Percentiles rank a stretch among this genome's conserved stretches.
These are phyloP conservation scores for Ogataea paraovalis DNA, from an alignment of 805 yeast species.

Conservation along the genomic window DNA sequence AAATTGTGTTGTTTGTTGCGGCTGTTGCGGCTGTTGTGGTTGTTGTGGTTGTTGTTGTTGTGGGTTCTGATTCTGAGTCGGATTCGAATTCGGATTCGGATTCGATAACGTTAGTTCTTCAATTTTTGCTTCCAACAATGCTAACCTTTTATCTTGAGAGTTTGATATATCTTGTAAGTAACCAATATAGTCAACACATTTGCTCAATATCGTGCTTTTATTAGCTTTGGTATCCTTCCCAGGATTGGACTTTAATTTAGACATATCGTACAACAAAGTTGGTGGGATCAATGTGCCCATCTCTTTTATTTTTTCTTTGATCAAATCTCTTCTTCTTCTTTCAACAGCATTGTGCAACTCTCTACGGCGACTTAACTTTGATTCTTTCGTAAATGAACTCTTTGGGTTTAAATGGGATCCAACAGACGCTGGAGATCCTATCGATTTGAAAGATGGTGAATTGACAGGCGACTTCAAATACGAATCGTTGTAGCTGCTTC, in stretches of 20 bases:
- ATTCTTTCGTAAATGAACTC: constrained; percentile 50
- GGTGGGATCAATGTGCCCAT: constrained; percentile 81
- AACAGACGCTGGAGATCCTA: constrained; percentile 33
- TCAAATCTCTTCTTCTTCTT: constrained; percentile 83
- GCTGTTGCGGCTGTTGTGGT: constrained; percentile 5
- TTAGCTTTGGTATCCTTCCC: constrained; percentile 70
- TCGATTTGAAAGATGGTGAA: constrained; percentile 32
- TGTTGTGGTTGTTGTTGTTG: neutral
- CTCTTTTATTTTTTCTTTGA: constrained; percentile 84
- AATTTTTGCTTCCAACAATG: constrained; percentile 37
- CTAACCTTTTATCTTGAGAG: constrained; percentile 48
- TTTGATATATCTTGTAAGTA: constrained; percentile 60
- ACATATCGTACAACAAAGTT: constrained; percentile 45
- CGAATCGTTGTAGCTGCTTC: constrained; percentile 26
- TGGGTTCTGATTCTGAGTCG: too few species aligned
- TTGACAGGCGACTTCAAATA: constrained; percentile 32
- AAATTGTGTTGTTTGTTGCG: neutral
- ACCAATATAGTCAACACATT: constrained; percentile 74
- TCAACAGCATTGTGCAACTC: constrained; percentile 95
- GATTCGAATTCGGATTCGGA: neutral
- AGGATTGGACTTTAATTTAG: constrained; percentile 30
- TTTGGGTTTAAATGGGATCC: constrained; percentile 33
- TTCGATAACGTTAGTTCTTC: constrained; percentile 16
- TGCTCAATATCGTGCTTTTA: constrained; percentile 71
- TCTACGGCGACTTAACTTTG: constrained; percentile 69